Percentiles rank a stretch among this genome's conserved stretches.
phyloP scores from a whole-genome alignment of 805 yeast species.

The Metschnikowia gruessii region DNA sequence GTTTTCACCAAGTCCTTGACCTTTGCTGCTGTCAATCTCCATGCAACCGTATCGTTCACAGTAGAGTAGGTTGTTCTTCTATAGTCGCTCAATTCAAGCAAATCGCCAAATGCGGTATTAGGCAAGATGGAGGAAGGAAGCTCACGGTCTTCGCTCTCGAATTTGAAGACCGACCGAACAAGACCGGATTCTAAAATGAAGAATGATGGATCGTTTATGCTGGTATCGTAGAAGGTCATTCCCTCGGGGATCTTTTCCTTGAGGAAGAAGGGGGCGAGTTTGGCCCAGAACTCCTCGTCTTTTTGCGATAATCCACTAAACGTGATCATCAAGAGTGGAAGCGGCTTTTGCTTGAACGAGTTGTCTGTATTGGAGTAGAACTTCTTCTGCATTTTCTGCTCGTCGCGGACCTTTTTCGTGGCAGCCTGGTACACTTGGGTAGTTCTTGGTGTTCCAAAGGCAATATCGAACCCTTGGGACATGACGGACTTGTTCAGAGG shows the following conservation, averaged over 20 bases:
- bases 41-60: constrained; percentile 61
- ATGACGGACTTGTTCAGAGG: constrained; percentile 13
- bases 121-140: constrained; percentile 54
- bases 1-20: constrained; percentile 46
- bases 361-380: constrained; percentile 44
- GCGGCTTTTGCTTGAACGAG: constrained; percentile 49
- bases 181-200: constrained; percentile 52
- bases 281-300: constrained; percentile 59
- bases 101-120: constrained; percentile 72
- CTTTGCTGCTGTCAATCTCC: constrained; percentile 56
- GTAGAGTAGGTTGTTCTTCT: constrained; percentile 50
- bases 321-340: constrained; percentile 61
- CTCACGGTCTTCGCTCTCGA: constrained; percentile 38
- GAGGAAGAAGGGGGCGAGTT: constrained; percentile 51
- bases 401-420: constrained; percentile 41
- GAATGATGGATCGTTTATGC: constrained; percentile 47
- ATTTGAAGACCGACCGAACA: constrained; percentile 35
- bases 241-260: constrained; percentile 48
- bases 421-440: constrained; percentile 54
- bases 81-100: constrained; percentile 31
- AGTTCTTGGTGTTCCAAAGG: constrained; percentile 51
- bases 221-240: constrained; percentile 45
- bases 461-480: constrained; percentile 24
- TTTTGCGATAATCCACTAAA: constrained; percentile 56
- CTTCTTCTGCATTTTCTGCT: constrained; percentile 43